Conservation (phyloP, 1,139 yeast genomes). For the Diutina rugosa region DNA sequence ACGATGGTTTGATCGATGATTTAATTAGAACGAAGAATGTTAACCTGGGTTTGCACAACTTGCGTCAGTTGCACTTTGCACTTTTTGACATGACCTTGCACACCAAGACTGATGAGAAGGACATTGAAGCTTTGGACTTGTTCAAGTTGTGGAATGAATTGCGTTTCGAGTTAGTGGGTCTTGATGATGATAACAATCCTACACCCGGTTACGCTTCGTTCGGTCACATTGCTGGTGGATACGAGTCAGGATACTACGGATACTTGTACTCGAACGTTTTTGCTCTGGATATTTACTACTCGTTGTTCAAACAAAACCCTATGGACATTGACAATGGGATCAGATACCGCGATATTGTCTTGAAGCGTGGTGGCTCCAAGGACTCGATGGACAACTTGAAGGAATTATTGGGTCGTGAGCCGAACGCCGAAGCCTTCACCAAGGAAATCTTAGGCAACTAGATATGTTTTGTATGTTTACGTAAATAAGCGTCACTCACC, state of each 20-base stretch:
- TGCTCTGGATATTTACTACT: slow-evolving; percentile 71
- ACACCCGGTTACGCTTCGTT: slow-evolving; percentile 66
- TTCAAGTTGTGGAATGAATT: slow-evolving; percentile 48
- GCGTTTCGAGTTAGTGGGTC: slow-evolving; percentile 44
- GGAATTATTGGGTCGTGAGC: slow-evolving; percentile 65
- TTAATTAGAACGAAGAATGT: slow-evolving; percentile 61
- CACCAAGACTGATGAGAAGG: slow-evolving; percentile 29
- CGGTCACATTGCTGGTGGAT: slow-evolving; percentile 77
- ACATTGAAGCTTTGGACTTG: slow-evolving; percentile 31
- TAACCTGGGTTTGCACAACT: slow-evolving; percentile 54
- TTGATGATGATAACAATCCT: slow-evolving; percentile 38
- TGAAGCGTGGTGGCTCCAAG: slow-evolving; percentile 60
- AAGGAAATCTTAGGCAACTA: slow-evolving; percentile 23
- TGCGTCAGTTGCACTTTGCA: slow-evolving; percentile 71
- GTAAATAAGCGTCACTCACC: not conserved
- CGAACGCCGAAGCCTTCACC: slow-evolving; percentile 59
- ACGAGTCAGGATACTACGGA: slow-evolving; percentile 80
- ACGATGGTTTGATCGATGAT: slow-evolving; percentile 45
- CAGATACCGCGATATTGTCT: slow-evolving; percentile 55
- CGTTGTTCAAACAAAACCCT: slow-evolving; percentile 59
- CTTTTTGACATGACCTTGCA: slow-evolving; percentile 66
- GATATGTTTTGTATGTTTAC: not conserved
- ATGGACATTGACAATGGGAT: slow-evolving; percentile 49
- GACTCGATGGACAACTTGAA: slow-evolving; percentile 54
- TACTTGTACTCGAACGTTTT: slow-evolving; percentile 78